These are phyloP conservation scores for Zhuliangozyma blackwelliae DNA, from an alignment of 1,139 yeast species.

Conservation along the genomic window DNA sequence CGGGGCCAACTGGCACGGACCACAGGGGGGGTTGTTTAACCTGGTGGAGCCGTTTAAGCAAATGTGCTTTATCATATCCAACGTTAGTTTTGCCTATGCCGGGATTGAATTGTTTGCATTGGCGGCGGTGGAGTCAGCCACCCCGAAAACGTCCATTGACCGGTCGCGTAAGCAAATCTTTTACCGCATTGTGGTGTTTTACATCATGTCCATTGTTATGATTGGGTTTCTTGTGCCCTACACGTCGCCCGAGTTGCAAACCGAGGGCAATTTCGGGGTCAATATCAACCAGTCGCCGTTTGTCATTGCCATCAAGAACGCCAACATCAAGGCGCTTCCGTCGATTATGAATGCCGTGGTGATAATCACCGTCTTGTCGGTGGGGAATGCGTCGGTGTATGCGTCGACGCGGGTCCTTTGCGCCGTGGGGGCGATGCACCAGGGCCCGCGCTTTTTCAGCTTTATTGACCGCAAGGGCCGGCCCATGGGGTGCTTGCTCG, in stretches of 20 bases:
- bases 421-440: constrained; percentile 32
- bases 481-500: constrained; percentile 27
- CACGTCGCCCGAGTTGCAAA: constrained; percentile 16
- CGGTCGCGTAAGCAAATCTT: constrained; percentile 34
- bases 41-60: constrained; percentile 23
- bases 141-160: constrained; percentile 30
- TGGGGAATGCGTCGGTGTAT: constrained; percentile 33
- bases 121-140: constrained; percentile 32
- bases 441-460: constrained; percentile 28
- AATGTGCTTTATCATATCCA: constrained; percentile 19
- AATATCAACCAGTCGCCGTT: constrained; percentile 35
- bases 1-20: constrained; percentile 29
- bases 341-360: constrained; percentile 31
- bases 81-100: constrained; percentile 24
- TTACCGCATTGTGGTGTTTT: constrained; percentile 31
- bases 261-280: constrained; percentile 10
- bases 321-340: constrained; percentile 28
- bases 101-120: constrained; percentile 31
- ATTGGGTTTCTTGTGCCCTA: constrained; percentile 31
- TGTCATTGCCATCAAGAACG: constrained; percentile 35
- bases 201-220: constrained; percentile 25
- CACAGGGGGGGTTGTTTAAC: constrained; percentile 29
- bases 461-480: constrained; percentile 32
- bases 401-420: constrained; percentile 34
- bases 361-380: constrained; percentile 29